Evolutionary conservation across 768 basidiomycete genomes (phyloP), one percentile per base, ranked within the genome.

Genomic region (Suillus weaverae): DNA sequence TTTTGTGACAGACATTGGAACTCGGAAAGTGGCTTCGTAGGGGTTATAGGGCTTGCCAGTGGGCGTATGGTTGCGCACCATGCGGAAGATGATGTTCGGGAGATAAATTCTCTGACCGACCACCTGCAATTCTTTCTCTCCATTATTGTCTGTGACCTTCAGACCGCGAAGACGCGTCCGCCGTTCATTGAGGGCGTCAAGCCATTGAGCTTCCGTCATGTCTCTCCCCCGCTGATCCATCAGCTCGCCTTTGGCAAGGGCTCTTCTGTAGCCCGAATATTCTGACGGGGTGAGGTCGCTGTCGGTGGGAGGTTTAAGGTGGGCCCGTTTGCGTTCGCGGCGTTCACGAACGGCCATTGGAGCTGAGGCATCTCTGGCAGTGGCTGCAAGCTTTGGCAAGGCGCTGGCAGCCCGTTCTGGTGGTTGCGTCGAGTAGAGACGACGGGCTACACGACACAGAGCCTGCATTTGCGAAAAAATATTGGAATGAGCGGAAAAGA

Each of bases 1-100:
- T 79, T 98, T 98, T 50, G 95, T 97, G 77, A 96, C 83, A 50
- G 87, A 90, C 67, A 87, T 86, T n/a, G 94, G 91, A 46, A 97
- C 83, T 62, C 94, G 92, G 81, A 98, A 97, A 3, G 95, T 98
- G 10, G 95, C 95, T 76, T 95, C 90, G 80, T 90, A 95, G 1
- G 95, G 95, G 67, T 98, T 96, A 82, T 98, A 98, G 1, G 94
- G 83, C 69, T 91, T 80, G 0, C 90, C 92, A 3, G 79, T 76
- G 0, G 84, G 87, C 0, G 94, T 95, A 69, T 89, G 79, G 75
- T 98, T 98, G 30, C 92, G 87, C 51, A 96, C 87, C 63, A 98
- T 83, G 63, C 85, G 84, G 77, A 97, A 89, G 66, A 91, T 76
- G 73, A 90, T 82, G 76, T 98, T 97, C 46, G 95, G 95, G 43